phyloP scores from a whole-genome alignment of 2,329 filamentous ascomycete species.

The Cladosporium cucumerinum region DNA sequence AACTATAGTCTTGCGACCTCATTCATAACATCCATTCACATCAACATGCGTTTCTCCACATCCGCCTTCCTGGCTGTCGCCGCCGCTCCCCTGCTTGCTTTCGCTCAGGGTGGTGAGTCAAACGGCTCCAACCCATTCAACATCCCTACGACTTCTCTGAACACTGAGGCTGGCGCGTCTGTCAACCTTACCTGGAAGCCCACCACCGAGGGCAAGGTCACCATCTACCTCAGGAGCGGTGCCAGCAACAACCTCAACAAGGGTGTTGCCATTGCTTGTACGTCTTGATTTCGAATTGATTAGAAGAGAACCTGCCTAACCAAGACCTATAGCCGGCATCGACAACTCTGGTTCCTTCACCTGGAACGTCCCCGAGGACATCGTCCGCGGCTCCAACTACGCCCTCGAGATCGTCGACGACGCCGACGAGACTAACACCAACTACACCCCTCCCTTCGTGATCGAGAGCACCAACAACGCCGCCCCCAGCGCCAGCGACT shows the following conservation, averaged over 20 bases:
- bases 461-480: conserved; percentile 13
- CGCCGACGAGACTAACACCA: conserved; percentile 41
- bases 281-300: conserved; percentile 21
- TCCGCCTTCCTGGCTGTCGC: conserved; percentile 44
- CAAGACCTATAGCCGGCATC: conserved; percentile 40
- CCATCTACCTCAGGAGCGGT: conserved; percentile 45
- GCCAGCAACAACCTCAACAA: conserved; percentile 38
- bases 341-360: conserved; percentile 49
- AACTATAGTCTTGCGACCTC: not conserved
- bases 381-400: conserved; percentile 47
- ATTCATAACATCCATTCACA: not conserved
- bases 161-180: conserved; percentile 46
- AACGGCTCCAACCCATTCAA: conserved; percentile 47
- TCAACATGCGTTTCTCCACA: conserved; percentile 45
- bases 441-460: conserved; percentile 53
- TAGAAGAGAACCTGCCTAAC: conserved; percentile 15
- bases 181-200: conserved; percentile 49
- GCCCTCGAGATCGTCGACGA: conserved; percentile 54
- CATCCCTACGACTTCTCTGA: conserved; percentile 41
- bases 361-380: conserved; percentile 43
- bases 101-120: conserved; percentile 28
- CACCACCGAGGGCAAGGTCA: conserved; percentile 50
- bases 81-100: conserved; percentile 43
- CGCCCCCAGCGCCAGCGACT: conserved; percentile 10
- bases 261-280: conserved; percentile 32